These are phyloP conservation scores for Globisporangium echinulatum DNA, from an alignment of 352 stramenopile genomes.

Conservation along the genomic window DNA sequence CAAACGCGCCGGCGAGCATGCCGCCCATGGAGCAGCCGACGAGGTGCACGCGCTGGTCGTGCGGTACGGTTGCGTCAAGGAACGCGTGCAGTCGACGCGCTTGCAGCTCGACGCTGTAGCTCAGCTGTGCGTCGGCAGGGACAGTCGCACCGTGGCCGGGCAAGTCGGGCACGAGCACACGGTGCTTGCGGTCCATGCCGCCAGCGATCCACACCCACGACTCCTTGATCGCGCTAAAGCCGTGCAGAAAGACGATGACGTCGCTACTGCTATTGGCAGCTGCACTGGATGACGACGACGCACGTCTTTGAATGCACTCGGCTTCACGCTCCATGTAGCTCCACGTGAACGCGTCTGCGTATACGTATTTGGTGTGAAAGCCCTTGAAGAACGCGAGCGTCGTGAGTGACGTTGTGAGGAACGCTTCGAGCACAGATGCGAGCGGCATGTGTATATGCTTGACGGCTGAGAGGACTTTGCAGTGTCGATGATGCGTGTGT, in stretches of 20 bases:
- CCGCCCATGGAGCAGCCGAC: constrained; percentile 73
- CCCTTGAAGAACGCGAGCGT: constrained; percentile 39
- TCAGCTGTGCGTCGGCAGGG: constrained; percentile 28
- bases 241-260: constrained; percentile 58
- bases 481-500: background rate
- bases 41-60: constrained; percentile 53
- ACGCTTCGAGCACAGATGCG: constrained; percentile 10
- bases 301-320: constrained; percentile 3
- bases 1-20: constrained; percentile 64
- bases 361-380: constrained; percentile 35
- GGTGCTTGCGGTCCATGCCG: constrained; percentile 42
- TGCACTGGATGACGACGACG: no score
- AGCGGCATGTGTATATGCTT: constrained; percentile 16
- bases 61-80: constrained; percentile 36
- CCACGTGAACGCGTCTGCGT: constrained; percentile 54
- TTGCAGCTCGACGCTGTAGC: constrained; percentile 50
- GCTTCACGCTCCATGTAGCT: constrained; percentile 58
- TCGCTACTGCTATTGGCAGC: constrained; percentile 18
- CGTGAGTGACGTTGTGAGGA: constrained; percentile 38
- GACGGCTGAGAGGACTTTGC: background rate
- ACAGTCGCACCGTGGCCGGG: constrained; percentile 55
- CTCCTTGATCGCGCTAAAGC: constrained; percentile 68
- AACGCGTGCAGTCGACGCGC: constrained; percentile 51
- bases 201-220: constrained; percentile 49
- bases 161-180: constrained; percentile 58